Base-by-base conservation (phyloP, 331 rosid species). In the Rhamnella rubrinervis region DNA sequence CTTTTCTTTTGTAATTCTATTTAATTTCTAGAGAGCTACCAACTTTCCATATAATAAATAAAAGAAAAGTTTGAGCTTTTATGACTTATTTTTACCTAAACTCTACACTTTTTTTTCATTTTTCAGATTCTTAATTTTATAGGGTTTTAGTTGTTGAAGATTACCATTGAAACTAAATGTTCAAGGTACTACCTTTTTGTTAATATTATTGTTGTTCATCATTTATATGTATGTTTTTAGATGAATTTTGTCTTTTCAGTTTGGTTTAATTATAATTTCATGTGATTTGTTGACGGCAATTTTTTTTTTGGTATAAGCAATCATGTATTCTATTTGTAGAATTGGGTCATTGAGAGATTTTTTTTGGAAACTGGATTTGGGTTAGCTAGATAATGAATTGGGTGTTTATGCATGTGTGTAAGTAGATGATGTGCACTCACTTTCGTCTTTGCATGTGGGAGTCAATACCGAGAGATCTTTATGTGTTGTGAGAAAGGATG, bases 141-240 rank as follows among this genome's bases (percentile, higher is more conserved):
- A 69, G 75, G 70, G 75, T 63, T 63, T 62, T 40, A 15, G 55
- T 69, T 46, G 60, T 65, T 66, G 78, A 38, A 40, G 12, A 35
- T 20, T 55, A 26, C 71, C 21, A n/a, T 65, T 9, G 28, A 63
- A 49, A 20, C 50, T 7, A 31, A 19, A 12, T 53, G 50, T 7
- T 20, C 15, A 41, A 70, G 75, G 71, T 70, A 56, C 38, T n/a
- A 1, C 26, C 16, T 60, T 47, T 55, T 28, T 28, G 16, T 21
- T 20, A 4, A 11, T 11, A 16, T 19, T 18, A 2, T 13, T 13
- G 4, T 44, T 2, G 13, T 40, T 40, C 23, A 25, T 39, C 23
- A 1, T 3, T 68, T 68, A 16, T 38, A 31, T 18, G 8, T 13
- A 40, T 8, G 47, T 14, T 12, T 19, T 6, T 1, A 18, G 21